Evolutionary conservation across 1,139 yeast genomes (phyloP), one percentile per base, ranked within the genome.

Genomic region (Yamadazyma dushanensis): DNA sequence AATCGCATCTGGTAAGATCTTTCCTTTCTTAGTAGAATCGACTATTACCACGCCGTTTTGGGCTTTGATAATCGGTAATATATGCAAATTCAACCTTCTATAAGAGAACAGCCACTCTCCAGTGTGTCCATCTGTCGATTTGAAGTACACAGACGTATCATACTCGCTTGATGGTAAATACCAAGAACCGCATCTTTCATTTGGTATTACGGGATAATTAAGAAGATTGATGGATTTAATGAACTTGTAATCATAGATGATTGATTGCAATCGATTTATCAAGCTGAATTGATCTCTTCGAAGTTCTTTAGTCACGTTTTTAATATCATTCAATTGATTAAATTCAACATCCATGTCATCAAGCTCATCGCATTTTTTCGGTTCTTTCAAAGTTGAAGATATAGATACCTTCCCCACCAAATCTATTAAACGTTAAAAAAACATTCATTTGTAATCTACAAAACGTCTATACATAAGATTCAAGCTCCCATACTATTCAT

Each of bases 111-210:
- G 67, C 96, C 96, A 88, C 43, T 85, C 80, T 40, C 75, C 74
- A 0, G 78, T 80, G 51, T 89, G 96, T 0, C 97, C 96, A 57
- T 89, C 96, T 0, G 96, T 89, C 14, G 95, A 84, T 51, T 89
- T 89, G 64, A 89, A 89, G 52, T 88, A 88, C 11, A 81, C 76
- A 0, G 84, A 67, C 2, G 72, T 77, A 0, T 41, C 34, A 21
- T 59, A 62, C 0, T 49, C 40, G 0, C 42, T 37, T 0, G 81
- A 76, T 0, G 75, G 66, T 8, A 83, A 76, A 49, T 89, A 89
- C 97, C 97, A 89, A 10, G 78, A 56, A 0, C 97, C 97, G 57
- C 96, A 88, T 37, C 97, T 63, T 55, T 85, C 94, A 54, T 89
- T 89, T 3, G 95, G 85, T 2, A 80, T 55, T 6, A 78, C 32